These are phyloP conservation scores for Diaporthe helianthi DNA, from an alignment of 2,329 filamentous ascomycete species.

Conservation along the genomic window DNA sequence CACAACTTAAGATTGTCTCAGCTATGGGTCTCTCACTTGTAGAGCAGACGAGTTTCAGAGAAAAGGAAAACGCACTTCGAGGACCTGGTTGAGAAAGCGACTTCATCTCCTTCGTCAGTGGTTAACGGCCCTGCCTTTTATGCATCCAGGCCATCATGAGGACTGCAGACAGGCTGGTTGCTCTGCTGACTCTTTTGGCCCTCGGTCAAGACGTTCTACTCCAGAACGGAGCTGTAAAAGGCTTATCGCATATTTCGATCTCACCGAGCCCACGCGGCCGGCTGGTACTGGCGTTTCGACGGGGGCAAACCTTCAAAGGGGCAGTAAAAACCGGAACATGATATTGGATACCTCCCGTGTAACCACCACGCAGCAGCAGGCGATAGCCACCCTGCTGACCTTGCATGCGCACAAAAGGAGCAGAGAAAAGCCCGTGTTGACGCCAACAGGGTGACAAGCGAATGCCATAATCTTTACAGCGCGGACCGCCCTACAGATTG, in stretches of 20 bases:
- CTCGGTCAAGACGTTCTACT: slow-evolving; percentile 20
- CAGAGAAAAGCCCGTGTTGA: neutral
- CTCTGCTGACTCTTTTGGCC: slow-evolving; percentile 15
- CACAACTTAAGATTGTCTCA: slow-evolving; percentile 6
- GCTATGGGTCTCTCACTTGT: slow-evolving; percentile 2
- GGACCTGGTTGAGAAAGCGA: slow-evolving; percentile 3
- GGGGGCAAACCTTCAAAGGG: neutral
- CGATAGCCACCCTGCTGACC: slow-evolving; percentile 17
- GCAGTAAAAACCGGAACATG: slow-evolving; percentile 19
- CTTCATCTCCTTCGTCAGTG: neutral
- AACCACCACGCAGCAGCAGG: slow-evolving; percentile 16
- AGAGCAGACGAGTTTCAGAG: neutral
- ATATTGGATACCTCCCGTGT: slow-evolving; percentile 15
- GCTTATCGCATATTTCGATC: slow-evolving; percentile 30
- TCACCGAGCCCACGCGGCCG: slow-evolving; percentile 20
- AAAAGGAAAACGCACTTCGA: slow-evolving; percentile 17
- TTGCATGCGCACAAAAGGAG: slow-evolving; percentile 1
- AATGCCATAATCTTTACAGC: neutral
- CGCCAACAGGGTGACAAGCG: neutral
- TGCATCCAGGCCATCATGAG: slow-evolving; percentile 12
- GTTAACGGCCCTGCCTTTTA: slow-evolving; percentile 7
- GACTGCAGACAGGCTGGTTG: slow-evolving; percentile 1
- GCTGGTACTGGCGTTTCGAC: slow-evolving; percentile 23
- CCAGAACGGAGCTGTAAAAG: slow-evolving; percentile 28
- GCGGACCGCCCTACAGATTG: neutral